Conservation (phyloP, 1,139 yeast species). For the Wickerhamomyces sp. region DNA sequence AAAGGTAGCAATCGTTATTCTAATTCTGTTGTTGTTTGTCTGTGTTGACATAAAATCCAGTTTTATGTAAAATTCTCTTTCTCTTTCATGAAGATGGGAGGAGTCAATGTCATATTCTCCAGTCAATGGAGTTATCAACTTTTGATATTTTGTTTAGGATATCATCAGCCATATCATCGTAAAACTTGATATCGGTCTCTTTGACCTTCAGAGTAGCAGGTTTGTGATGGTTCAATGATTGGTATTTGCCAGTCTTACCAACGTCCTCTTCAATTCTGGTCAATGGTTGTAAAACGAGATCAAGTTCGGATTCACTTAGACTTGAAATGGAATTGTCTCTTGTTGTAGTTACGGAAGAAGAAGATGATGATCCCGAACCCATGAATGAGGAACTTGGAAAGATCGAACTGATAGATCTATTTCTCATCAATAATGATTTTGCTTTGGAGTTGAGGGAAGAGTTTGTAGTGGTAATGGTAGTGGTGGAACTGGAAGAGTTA, state of each 20-base stretch:
- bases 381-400: slow-evolving; percentile 4
- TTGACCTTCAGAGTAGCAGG: slow-evolving; percentile 1
- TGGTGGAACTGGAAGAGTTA: background rate
- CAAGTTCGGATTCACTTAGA: slow-evolving; percentile 10
- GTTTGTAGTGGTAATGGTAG: slow-evolving; percentile 1
- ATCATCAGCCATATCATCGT: slow-evolving; percentile 21
- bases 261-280: slow-evolving; percentile 18
- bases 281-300: slow-evolving; percentile 7
- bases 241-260: background rate
- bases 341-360: slow-evolving; percentile 1
- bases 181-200: slow-evolving; percentile 9
- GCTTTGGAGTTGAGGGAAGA: slow-evolving; percentile 3
- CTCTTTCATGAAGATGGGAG: background rate
- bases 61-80: no score
- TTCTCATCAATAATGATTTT: slow-evolving; percentile 10
- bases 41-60: background rate
- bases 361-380: slow-evolving; percentile 1
- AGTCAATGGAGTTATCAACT: slow-evolving; percentile 14
- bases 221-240: background rate
- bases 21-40: background rate
- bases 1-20: background rate
- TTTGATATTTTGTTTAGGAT: slow-evolving; percentile 15
- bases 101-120: slow-evolving; percentile 15
- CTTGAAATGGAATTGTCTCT: slow-evolving; percentile 15
- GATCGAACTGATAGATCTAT: slow-evolving; percentile 15